Percentiles rank a stretch among this genome's conserved stretches.
These are phyloP conservation scores for Metschnikowia kofuensis DNA, from an alignment of 805 yeast genomes.

Conservation along the genomic window DNA sequence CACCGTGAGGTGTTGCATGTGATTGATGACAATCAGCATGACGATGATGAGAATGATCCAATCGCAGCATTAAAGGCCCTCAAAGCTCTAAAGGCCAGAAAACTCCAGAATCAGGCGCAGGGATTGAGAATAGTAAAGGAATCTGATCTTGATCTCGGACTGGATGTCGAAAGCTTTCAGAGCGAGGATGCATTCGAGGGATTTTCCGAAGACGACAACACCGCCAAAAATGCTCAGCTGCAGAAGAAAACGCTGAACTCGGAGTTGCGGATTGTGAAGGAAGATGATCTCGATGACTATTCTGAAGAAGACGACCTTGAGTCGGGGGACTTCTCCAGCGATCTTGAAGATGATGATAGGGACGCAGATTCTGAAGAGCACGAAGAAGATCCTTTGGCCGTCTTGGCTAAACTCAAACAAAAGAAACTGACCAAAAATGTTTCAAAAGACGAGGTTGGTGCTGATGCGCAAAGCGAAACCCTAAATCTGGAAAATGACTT, in stretches of 20 bases:
- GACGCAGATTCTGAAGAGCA: not conserved
- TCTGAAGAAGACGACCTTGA: conserved; percentile 37
- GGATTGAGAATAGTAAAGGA: conserved; percentile 2
- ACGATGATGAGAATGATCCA: conserved; percentile 19
- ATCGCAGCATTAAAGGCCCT: conserved; percentile 17
- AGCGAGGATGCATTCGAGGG: conserved; percentile 1
- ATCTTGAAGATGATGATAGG: conserved; percentile 35
- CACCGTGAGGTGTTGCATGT: too few species aligned
- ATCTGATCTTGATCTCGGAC: conserved; percentile 8
- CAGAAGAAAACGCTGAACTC: not conserved
- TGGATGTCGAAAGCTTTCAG: not conserved
- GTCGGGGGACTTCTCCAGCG: conserved; percentile 10
- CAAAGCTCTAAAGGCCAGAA: conserved; percentile 14
- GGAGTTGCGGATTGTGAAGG: conserved; percentile 10
- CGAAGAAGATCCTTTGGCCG: conserved; percentile 24
- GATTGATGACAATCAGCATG: conserved; percentile 1
- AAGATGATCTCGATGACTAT: conserved; percentile 23
- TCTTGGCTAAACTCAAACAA: conserved; percentile 18
- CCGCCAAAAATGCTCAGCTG: not conserved
- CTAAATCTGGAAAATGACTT: conserved; percentile 5
- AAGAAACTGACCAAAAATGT: conserved; percentile 2
- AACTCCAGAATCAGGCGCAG: conserved; percentile 5
- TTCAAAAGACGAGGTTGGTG: conserved; percentile 2
- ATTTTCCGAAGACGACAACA: conserved; percentile 1
- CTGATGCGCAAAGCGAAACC: too few species aligned